Evolutionary conservation across 1,284 basidiomycete species (phyloP).

Genomic region (Trametes pubescens): DNA sequence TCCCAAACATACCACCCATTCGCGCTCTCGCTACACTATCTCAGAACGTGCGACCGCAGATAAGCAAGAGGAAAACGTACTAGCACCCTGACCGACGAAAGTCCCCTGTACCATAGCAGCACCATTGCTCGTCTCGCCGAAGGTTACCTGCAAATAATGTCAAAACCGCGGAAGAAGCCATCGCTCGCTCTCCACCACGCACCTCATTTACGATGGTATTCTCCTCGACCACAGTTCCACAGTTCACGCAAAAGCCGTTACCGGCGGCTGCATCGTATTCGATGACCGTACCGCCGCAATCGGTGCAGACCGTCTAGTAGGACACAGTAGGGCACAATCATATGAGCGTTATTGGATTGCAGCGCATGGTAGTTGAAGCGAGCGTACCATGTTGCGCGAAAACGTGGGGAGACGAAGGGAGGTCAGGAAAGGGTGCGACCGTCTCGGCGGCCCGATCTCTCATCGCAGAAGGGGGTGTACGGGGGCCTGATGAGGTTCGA

Average conservation of each 20-base stretch:
- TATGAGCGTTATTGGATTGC: too few relatives aligned
- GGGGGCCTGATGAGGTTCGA: too few relatives aligned
- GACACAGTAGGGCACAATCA: background rate
- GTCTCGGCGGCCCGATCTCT: too few relatives aligned
- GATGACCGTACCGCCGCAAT: constrained; percentile 82
- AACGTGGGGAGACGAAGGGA: too few relatives aligned
- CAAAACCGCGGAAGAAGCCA: background rate
- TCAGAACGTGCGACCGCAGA: background rate
- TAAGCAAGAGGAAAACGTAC: constrained; percentile 61
- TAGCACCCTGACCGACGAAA: constrained; percentile 92
- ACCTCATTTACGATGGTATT: constrained; percentile 90
- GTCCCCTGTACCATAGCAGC: constrained; percentile 96
- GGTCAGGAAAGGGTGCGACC: too few relatives aligned
- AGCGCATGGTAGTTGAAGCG: too few relatives aligned
- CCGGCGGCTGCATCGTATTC: constrained; percentile 85
- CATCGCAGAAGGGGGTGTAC: too few relatives aligned
- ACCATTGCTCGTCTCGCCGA: constrained; percentile 92
- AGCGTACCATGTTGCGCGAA: too few relatives aligned
- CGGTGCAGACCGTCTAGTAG: constrained; percentile 58
- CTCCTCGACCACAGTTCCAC: constrained; percentile 92
- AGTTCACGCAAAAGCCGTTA: constrained; percentile 84
- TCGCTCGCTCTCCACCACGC: background rate
- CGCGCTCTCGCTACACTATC: constrained; percentile 72
- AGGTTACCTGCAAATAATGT: constrained; percentile 68
- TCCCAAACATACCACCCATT: constrained; percentile 82